Conservation (phyloP, 2,329 filamentous ascomycete genomes). For the Claviceps pazoutovae region DNA sequence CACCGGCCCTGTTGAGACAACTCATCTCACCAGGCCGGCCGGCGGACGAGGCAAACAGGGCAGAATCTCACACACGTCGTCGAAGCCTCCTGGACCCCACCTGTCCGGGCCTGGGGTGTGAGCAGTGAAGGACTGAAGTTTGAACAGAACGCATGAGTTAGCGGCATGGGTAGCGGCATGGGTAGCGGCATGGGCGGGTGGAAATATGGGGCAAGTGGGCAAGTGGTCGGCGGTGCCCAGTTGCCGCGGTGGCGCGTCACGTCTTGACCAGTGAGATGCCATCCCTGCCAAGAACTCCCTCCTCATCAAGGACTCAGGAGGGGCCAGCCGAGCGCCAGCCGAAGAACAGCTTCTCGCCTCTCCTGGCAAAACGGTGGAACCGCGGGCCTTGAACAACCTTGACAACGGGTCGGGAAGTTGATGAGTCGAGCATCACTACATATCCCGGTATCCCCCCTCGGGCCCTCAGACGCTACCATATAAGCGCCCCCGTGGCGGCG, state of each 20-base stretch:
- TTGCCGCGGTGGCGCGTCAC: conserved; percentile 8
- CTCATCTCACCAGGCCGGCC: not conserved
- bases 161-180: not conserved
- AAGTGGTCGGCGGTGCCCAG: conserved; percentile 1
- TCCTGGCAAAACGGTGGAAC: not conserved
- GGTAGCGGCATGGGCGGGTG: not conserved
- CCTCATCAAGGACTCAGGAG: not conserved
- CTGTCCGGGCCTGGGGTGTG: not conserved
- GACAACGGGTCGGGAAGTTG: not conserved
- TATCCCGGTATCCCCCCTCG: too few species aligned
- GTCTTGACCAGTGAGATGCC: conserved; percentile 6
- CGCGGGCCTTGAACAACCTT: not conserved
- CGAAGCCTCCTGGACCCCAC: too few species aligned
- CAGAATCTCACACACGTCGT: not conserved
- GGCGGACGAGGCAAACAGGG: not conserved
- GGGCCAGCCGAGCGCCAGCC: too few species aligned
- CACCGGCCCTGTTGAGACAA: conserved; percentile 1
- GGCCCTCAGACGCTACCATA: too few species aligned
- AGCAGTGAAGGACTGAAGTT: not conserved
- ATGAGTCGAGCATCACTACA: conserved; percentile 1
- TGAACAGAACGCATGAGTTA: too few species aligned
- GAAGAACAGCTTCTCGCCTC: too few species aligned
- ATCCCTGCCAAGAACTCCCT: conserved; percentile 5
- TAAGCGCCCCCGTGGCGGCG: too few species aligned
- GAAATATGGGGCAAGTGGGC: not conserved